Base-by-base conservation (phyloP, 768 basidiomycete genomes). In the Phylloporus rhodoxanthus region DNA sequence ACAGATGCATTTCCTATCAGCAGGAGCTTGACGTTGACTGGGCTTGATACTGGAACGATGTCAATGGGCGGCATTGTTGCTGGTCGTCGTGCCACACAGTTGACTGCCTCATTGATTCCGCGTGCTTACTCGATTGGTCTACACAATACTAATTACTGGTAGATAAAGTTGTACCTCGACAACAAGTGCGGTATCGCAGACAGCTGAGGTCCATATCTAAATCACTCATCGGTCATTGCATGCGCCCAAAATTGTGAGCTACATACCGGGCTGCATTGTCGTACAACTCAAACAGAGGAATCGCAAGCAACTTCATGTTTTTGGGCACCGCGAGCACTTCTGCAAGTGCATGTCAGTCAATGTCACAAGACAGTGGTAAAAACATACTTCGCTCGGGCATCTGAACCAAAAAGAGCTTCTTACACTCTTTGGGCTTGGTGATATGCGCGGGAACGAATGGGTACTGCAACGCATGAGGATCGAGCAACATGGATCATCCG, bases 301-400 rank as follows among this genome's bases (percentile, higher is more conserved):
- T 91, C 15, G 94, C 95, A 36, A 95, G 82, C 8, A 99, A 80
- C 65, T 98, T 98, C 95, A 98, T 97, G 68, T 99, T 99, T 71
- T 90, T 91, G 0, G 96, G 96, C 4, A 99, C 94, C 0, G 93
- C 91, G 8, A 99, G 82, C 14, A 95, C 89, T 68, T 96, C 95
- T 97, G 68, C 19, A 50, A 33, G 30, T 23, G 25, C 32, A 51
- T 1, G 28, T 56, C 40, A 39, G 15, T 15, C 21, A 4, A 29
- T 34, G 9, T 46, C 26, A 15, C 11, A 20, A 48, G 8, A 9
- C 8, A 8, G 9, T 1, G 3, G 13, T 1, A 9, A 20, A 19
- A 9, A 79, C 89, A 62, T 52, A 95, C 95, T 95, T 53, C 82
- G 79, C 65, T 91, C 90, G 2, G 95, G 96, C 82, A 99, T 89